Evolutionary conservation across 768 basidiomycete genomes (phyloP), one percentile per base, ranked within the genome.

Genomic region (Leccinum boreale): DNA sequence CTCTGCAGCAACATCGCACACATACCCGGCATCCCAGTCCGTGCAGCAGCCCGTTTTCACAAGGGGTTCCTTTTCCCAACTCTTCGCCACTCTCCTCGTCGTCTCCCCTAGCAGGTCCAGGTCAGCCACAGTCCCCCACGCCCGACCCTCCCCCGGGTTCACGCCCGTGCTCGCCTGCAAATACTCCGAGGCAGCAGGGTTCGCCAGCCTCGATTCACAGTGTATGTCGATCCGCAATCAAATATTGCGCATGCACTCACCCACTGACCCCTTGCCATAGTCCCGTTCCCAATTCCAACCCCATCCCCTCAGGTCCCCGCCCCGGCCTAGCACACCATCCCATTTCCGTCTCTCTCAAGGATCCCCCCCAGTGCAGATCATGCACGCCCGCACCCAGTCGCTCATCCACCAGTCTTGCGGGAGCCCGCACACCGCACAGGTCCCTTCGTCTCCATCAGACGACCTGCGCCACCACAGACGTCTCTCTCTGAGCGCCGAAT

Each of bases 321-420:
- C 48, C 29, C 57, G 59, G 4, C 24, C 28, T 12, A 44, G 42
- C 19, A n/a, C 55, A 2, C 57, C 56, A 23, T 60, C 67, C 2
- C 53, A 58, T 26, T 49, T 53, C 19, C 50, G 50, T 14, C 12
- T 47, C 26, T n/a, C 57, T 7, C 54, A 61, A 15, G n/a, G 35
- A 2, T 51, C 52, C 3, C 62, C 59, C 9, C 2, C 42, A 4
- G n/a, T 48, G 29, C 61, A 59, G 24, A 26, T 15, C 5, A 35
- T 53, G 1, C 65, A 46, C 14, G 23, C 52, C 31, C 58, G 61
- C 9, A 65, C 62, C 12, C 60, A 60, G 17, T 68, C 64, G 1
- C 51, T 60, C 15, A 58, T 66, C 17, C 63, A 67, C 1, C 65
- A 59, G 29, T 56, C 65, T 21, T 51, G 57, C 58, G 57, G 33